Evolutionary conservation across 371 early-diverging fungal species (phyloP), one percentile per base, ranked within the genome.

Genomic region (Haplosporangium sp.): DNA sequence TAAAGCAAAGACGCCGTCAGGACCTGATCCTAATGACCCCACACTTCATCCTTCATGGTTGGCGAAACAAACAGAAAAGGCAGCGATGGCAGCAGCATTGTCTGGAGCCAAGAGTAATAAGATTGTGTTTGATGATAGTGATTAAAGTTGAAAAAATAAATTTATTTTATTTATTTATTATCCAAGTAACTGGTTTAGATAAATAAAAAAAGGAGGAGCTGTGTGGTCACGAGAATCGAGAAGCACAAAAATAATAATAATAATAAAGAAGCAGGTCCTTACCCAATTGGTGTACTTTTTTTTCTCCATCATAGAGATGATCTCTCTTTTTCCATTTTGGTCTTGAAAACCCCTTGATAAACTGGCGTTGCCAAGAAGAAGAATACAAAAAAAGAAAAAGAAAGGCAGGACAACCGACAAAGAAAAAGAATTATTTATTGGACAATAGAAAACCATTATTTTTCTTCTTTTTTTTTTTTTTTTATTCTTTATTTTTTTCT

Each of bases 31-130:
- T 40, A 63, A 64, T 47, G 69, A 67, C 27, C 76, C 70, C 10
- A 71, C 83, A 40, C 34, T 83, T 63, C 83, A 83, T 27, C 83
- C 83, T 2, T 83, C 83, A 13, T 83, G 83, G 83, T 37, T 74
- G 56, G 83, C 83, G 47, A 83, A 83, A 75, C 72, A 76, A 65
- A 77, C 61, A 38, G 83, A 83, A 69, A 74, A 74, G 67, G 73
- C 74, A 19, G 76, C 76, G 6, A 67, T 83, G 35, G 74, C 85
- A 3, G 69, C 72, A 17, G 75, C 83, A n/a, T 58, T 82, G 19
- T 69, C 82, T n/a, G 77, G 74, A 42, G 65, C 57, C 74, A 81
- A 77, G 78, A 76, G 82, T 42, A 81, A 69, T 58, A 83, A 79
- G 77, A 75, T 81, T 67, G 74, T 72, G 38, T 75, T 79, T 72